Evolutionary conservation across 306 rosid genomes (phyloP).

Genomic region (Malus domestica): ASM211411v1 NC_041803.1:44392501-44393000

Average conservation of each 20-base stretch:
- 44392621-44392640: background rate
- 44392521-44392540: background rate
- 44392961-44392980: background rate
- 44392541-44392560: background rate
- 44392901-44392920: background rate
- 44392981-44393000: background rate
- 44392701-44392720: constrained; percentile 24
- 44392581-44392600: background rate
- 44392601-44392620: background rate
- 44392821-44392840: background rate
- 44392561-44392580: background rate
- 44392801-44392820: constrained; percentile 7
- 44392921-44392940: background rate
- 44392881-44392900: background rate
- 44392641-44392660: constrained; percentile 45
- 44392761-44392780: constrained; percentile 7
- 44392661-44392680: constrained; percentile 18
- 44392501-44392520: background rate
- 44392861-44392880: constrained; percentile 13
- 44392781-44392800: constrained; percentile 4
- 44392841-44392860: constrained; percentile 8
- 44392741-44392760: constrained; percentile 36
- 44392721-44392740: constrained; percentile 26
- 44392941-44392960: background rate
- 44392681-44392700: constrained; percentile 21